These are phyloP conservation scores for Aspergillus jensenii DNA, from an alignment of 2,329 filamentous ascomycete species.

Conservation along the genomic window DNA sequence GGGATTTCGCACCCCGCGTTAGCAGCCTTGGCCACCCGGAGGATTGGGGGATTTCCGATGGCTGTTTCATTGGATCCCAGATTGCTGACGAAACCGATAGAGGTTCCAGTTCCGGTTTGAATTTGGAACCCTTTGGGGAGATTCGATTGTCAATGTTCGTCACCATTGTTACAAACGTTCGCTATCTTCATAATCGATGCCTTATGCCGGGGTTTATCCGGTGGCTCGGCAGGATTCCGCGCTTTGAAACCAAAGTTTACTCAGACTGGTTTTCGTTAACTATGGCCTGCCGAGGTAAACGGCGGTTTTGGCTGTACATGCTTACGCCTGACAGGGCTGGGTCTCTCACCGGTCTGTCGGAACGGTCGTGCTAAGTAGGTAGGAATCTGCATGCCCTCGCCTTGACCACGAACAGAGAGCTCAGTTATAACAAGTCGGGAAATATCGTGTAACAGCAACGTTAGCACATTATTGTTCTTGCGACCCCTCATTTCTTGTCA, in stretches of 20 bases:
- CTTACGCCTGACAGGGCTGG: not conserved
- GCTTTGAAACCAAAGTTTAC: not conserved
- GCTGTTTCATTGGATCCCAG: not conserved
- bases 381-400: not conserved
- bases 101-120: not conserved
- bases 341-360: too few relatives aligned
- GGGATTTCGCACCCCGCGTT: not conserved
- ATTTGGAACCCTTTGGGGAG: too few relatives aligned
- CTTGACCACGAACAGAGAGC: not conserved
- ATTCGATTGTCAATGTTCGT: not conserved
- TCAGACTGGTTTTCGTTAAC: too few relatives aligned
- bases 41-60: slow-evolving; percentile 1
- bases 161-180: not conserved
- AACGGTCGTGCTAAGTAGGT: too few relatives aligned
- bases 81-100: not conserved
- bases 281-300: not conserved
- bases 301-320: not conserved
- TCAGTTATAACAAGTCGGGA: not conserved
- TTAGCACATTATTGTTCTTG: not conserved
- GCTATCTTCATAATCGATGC: not conserved
- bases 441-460: not conserved
- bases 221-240: not conserved
- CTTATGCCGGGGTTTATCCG: slow-evolving; percentile 4
- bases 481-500: not conserved
- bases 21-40: not conserved